Conservation (phyloP, 2,329 filamentous ascomycete species). For the Apiospora hydei region DNA sequence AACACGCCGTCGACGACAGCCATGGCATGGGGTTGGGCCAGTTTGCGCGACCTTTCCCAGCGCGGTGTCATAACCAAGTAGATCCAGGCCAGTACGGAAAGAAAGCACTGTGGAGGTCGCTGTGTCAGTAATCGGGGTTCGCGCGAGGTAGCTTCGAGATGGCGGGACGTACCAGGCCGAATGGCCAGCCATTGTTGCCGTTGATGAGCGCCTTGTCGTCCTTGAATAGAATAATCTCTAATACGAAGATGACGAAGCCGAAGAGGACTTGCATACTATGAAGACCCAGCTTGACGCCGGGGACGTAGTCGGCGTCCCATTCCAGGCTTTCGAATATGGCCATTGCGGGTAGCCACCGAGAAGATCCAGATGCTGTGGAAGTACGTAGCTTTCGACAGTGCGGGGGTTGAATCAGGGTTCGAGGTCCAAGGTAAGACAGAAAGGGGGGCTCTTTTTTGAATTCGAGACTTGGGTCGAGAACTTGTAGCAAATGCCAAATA, state of each 20-base stretch:
- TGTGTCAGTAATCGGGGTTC: neutral
- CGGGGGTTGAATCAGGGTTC: constrained; percentile 14
- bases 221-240: constrained; percentile 67
- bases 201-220: constrained; percentile 56
- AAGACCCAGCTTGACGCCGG: constrained; percentile 62
- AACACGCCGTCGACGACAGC: constrained; percentile 64
- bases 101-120: constrained; percentile 61
- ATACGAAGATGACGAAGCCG: constrained; percentile 62
- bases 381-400: neutral
- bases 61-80: constrained; percentile 71
- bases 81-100: constrained; percentile 69
- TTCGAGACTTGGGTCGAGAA: neutral
- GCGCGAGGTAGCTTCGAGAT: neutral
- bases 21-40: constrained; percentile 70
- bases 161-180: constrained; percentile 62
- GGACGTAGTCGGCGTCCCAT: constrained; percentile 61
- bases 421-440: constrained; percentile 14
- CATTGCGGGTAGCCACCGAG: constrained; percentile 17
- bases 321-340: constrained; percentile 41
- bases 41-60: constrained; percentile 66
- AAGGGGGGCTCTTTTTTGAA: neutral
- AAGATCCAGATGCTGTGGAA: neutral
- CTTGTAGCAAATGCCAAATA: neutral
- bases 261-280: constrained; percentile 64
- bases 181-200: constrained; percentile 69